Evolutionary conservation across 73 alveolate genomes (phyloP), one percentile per base, ranked within the genome.

Genomic region (Uronychia setigera): DNA sequence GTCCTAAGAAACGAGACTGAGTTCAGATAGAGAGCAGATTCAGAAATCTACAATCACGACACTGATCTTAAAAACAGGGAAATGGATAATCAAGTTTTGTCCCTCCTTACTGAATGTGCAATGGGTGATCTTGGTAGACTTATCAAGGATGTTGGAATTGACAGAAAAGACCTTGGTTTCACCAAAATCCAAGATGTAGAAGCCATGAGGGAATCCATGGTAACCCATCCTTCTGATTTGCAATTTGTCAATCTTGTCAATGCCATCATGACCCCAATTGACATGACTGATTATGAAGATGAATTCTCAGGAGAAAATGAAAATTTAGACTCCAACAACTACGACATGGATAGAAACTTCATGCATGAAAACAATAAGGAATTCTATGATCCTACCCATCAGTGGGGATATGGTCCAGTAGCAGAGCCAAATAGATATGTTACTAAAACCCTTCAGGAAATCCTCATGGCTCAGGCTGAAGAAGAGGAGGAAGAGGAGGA

Each of bases 271-370:
- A 31, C 83, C 31, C 95, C 95, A 27, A 35, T 90, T 29, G 91
- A 90, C 79, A 85, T 90, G 92, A 85, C 95, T 34, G 95, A 90
- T 88, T 90, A 90, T 79, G 95, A 90, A 1, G 81, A 76, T 59
- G 29, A 57, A 26, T 76, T 60, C 46, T 81, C 85, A 13, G 91
- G 91, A 31, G 80, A 28, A 32, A 81, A 78, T 28, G 94, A 88
- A 78, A 11, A 46, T 46, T 19, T 19, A 46, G 19, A 46, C 67
- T 11, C 5, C 67, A 5, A 5, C 19, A 11, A 19, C n/a, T 19
- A 5, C 5, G 19, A 11, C n/a, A 5, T 11, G 67, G 5, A 46
- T 19, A 19, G 5, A 11, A 46, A 46, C 67, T 11, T 11, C n/a
- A 19, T 19, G 5, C 19, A 19, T 5, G 67, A 46, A 19, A 11